Evolutionary conservation across 2,329 filamentous ascomycete species (phyloP), one percentile per base, ranked within the genome.

Genomic region (Emmonsiellopsis sp.): DNA sequence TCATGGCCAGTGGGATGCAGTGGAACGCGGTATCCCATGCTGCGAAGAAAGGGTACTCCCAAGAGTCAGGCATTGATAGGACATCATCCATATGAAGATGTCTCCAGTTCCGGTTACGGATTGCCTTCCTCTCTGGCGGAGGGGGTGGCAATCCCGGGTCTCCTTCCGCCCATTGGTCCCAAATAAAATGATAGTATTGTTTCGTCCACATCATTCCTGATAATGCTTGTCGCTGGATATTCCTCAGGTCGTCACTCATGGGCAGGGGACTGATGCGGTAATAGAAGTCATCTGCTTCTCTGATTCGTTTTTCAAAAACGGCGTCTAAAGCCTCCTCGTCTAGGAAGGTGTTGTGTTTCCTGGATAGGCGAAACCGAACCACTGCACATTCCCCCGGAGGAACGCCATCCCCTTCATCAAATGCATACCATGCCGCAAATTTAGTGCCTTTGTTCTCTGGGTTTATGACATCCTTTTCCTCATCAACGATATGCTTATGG

Each of bases 161-260:
- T 51, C 92, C 92, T 59, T 95, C 95, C 30, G 91, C 90, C 92
- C 92, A 97, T 67, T 97, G 87, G 59, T 97, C 91, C 89, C 90
- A 96, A 63, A 97, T 83, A 70, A 97, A 96, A 67, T 94, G 83
- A 70, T 97, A 97, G 72, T 89, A 89, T 69, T 97, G 92, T 70
- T 97, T 97, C 58, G 87, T 94, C 92, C 92, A 97, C 79, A 97
- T 86, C 92, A 97, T 97, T 52, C 93, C 92, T 0, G 91, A 85
- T 60, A 96, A 87, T 3, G 92, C 93, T 69, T 96, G 91, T 61
- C 92, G 83, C 72, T 97, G 93, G 61, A 97, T 93, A 70, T 94
- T 96, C 61, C 91, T 85, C 55, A 96, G 78, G 65, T 97, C 92
- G 48, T 97, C 91, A 0, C 88, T 80, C 86, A 96, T 95, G 2